phyloP scores from a whole-genome alignment of 2,329 filamentous ascomycete species.

The Scleromitrula shiraiana region DNA sequence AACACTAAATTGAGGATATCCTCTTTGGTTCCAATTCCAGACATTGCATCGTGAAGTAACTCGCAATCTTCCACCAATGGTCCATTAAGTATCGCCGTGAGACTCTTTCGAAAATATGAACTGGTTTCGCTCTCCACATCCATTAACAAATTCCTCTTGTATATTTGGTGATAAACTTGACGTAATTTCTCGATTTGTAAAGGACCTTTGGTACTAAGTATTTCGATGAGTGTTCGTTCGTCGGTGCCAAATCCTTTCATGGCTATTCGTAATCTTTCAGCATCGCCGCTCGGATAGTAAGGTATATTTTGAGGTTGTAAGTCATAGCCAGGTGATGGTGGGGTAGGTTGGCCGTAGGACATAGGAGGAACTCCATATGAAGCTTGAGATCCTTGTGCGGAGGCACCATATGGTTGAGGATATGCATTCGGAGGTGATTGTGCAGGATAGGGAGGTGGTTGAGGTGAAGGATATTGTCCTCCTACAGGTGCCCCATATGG shows the following conservation, averaged over 20 bases:
- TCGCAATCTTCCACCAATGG: slow-evolving; percentile 71
- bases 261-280: slow-evolving; percentile 64
- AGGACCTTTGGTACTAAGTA: slow-evolving; percentile 67
- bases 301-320: slow-evolving; percentile 56
- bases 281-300: slow-evolving; percentile 60
- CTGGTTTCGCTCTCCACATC: slow-evolving; percentile 74
- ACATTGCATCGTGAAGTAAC: slow-evolving; percentile 62
- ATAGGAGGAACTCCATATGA: slow-evolving; percentile 16
- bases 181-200: slow-evolving; percentile 66
- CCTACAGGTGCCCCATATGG: slow-evolving; percentile 32
- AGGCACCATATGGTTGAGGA: slow-evolving; percentile 14
- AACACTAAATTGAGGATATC: slow-evolving; percentile 78
- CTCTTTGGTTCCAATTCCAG: slow-evolving; percentile 81
- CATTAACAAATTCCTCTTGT: slow-evolving; percentile 60
- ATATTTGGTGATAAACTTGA: slow-evolving; percentile 54
- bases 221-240: slow-evolving; percentile 65
- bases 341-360: slow-evolving; percentile 41
- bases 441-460: slow-evolving; percentile 37
- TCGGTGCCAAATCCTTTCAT: slow-evolving; percentile 95
- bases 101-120: slow-evolving; percentile 64
- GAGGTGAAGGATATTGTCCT: slow-evolving; percentile 29
- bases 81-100: slow-evolving; percentile 69
- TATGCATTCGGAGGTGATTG: slow-evolving; percentile 16
- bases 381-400: slow-evolving; percentile 27
- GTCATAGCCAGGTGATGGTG: slow-evolving; percentile 67